A percentile compares a stretch with the other conserved stretches of the same genome.
Evolutionary conservation across 2,329 filamentous ascomycete genomes (phyloP).

Genomic region (Xylaria arbuscula): DNA sequence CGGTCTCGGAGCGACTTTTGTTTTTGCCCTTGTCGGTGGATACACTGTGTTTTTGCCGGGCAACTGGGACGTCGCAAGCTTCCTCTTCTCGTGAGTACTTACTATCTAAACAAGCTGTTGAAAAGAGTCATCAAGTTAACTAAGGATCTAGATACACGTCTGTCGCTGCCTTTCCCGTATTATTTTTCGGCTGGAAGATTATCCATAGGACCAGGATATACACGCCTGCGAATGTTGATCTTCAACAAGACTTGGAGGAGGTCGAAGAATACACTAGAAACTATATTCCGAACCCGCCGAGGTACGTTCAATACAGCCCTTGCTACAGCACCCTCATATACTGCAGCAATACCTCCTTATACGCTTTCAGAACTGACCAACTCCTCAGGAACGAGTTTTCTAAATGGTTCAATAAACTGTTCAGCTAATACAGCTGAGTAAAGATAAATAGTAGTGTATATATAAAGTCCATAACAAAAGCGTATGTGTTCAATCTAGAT

Average conservation of each 20-base stretch:
- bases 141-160: constrained; percentile 69
- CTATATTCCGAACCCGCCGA: constrained; percentile 65
- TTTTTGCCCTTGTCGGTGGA: constrained; percentile 80
- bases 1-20: constrained; percentile 68
- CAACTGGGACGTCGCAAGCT: constrained; percentile 75
- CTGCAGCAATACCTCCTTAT: no score
- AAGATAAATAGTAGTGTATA: not conserved
- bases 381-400: constrained; percentile 44
- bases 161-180: constrained; percentile 74
- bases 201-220: constrained; percentile 70
- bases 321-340: constrained; percentile 37
- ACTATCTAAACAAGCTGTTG: not conserved
- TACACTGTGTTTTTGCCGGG: constrained; percentile 80
- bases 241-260: constrained; percentile 70
- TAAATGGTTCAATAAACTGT: constrained; percentile 45
- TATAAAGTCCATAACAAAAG: not conserved
- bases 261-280: constrained; percentile 75
- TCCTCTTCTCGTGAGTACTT: constrained; percentile 73
- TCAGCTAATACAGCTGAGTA: constrained; percentile 32
- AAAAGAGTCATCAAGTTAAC: constrained; percentile 8
- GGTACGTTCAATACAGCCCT: constrained; percentile 51
- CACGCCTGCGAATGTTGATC: constrained; percentile 69
- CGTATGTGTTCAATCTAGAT: not conserved
- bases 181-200: constrained; percentile 79
- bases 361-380: no score